These are phyloP conservation scores for Pleomassaria siparia DNA, from an alignment of 2,329 filamentous ascomycete genomes.

Conservation along the genomic window DNA sequence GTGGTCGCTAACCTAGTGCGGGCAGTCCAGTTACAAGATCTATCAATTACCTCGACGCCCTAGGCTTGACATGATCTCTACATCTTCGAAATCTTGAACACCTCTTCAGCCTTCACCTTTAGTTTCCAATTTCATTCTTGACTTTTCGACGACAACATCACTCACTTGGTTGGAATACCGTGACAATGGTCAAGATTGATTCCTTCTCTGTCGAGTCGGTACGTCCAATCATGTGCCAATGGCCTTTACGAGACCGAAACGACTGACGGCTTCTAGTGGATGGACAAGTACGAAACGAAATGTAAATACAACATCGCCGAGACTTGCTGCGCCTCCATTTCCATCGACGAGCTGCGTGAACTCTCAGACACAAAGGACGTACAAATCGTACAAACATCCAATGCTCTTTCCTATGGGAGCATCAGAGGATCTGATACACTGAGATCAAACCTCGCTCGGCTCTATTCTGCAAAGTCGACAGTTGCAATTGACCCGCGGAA, in stretches of 20 bases:
- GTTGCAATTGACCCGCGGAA: constrained; percentile 58
- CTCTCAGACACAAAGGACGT: constrained; percentile 59
- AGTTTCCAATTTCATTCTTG: background rate
- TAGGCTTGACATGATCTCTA: constrained; percentile 12
- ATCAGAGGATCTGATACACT: constrained; percentile 69
- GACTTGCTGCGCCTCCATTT: constrained; percentile 75
- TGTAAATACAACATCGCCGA: constrained; percentile 72
- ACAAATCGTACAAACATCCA: constrained; percentile 55
- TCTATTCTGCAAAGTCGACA: constrained; percentile 62
- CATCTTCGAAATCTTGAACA: constrained; percentile 1
- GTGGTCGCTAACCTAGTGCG: constrained; percentile 3
- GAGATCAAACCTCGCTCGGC: constrained; percentile 63
- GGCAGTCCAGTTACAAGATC: background rate
- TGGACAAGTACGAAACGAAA: constrained; percentile 56
- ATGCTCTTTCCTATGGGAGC: constrained; percentile 69
- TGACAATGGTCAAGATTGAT: constrained; percentile 59
- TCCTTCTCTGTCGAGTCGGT: constrained; percentile 73
- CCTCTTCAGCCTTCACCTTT: background rate
- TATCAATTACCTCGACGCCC: constrained; percentile 10
- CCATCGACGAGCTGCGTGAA: constrained; percentile 64
- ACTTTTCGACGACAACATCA: background rate
- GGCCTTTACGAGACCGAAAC: background rate
- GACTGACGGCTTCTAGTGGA: constrained; percentile 49
- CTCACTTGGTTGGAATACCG: background rate
- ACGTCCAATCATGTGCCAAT: constrained; percentile 25